Percentiles rank a stretch among this genome's conserved stretches.
These are phyloP conservation scores for Hericium rajendrae DNA, from an alignment of 768 basidiomycete species.

Conservation along the genomic window DNA sequence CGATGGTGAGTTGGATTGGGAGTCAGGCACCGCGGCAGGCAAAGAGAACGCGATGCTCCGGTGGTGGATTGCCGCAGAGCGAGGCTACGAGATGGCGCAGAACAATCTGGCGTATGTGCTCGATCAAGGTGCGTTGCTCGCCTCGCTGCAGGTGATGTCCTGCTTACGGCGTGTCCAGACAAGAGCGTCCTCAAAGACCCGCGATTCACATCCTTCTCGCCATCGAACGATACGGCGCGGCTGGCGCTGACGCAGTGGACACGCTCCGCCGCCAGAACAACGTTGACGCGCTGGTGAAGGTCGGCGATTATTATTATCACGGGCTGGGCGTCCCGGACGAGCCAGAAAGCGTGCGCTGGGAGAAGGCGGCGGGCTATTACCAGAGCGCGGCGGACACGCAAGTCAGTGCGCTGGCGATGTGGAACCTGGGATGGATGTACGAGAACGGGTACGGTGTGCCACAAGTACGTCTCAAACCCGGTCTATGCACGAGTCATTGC, in stretches of 20 bases:
- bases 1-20: constrained; percentile 75
- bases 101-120: constrained; percentile 90
- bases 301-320: constrained; percentile 94
- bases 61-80: constrained; percentile 93
- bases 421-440: constrained; percentile 99
- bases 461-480: constrained; percentile 40
- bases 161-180: constrained; percentile 32
- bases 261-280: constrained; percentile 91
- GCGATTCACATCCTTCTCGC: constrained; percentile 57
- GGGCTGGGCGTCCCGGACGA: constrained; percentile 74
- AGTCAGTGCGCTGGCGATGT: constrained; percentile 89
- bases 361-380: constrained; percentile 91
- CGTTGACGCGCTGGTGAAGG: constrained; percentile 95
- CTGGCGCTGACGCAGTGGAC: constrained; percentile 91
- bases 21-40: constrained; percentile 56
- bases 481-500: neutral
- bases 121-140: constrained; percentile 63
- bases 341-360: constrained; percentile 54
- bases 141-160: neutral
- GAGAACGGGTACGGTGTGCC: constrained; percentile 91
- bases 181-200: constrained; percentile 60
- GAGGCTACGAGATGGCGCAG: constrained; percentile 87
- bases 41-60: constrained; percentile 80
- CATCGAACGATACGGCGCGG: constrained; percentile 74
- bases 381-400: constrained; percentile 92